These are phyloP conservation scores for Roridomyces roridus DNA, from an alignment of 768 basidiomycete genomes.

Conservation along the genomic window DNA sequence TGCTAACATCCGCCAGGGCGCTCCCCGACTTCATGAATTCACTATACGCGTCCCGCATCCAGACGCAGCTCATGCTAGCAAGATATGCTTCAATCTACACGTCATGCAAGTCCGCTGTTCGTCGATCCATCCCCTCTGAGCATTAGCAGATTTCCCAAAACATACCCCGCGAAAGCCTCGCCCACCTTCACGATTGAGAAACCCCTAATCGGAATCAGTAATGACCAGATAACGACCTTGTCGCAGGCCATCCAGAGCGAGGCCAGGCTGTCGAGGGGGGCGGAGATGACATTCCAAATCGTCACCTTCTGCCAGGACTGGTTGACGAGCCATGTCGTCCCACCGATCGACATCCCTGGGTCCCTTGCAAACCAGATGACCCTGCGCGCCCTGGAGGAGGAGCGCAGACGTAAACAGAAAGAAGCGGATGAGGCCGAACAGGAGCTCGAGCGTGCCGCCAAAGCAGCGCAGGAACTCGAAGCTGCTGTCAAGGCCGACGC, in stretches of 20 bases:
- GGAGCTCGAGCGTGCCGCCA: constrained; percentile 56
- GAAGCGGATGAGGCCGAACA: constrained; percentile 62
- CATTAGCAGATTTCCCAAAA: constrained; percentile 74
- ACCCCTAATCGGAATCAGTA: constrained; percentile 63
- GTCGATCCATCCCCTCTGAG: constrained; percentile 2
- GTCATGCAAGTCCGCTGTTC: constrained; percentile 59
- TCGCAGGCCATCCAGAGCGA: constrained; percentile 67
- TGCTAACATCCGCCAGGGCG: constrained; percentile 51
- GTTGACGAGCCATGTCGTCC: constrained; percentile 62
- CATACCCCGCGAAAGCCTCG: constrained; percentile 76
- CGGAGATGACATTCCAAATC: constrained; percentile 85
- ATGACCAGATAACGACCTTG: constrained; percentile 62
- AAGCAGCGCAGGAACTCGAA: constrained; percentile 63
- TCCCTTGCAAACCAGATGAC: constrained; percentile 85
- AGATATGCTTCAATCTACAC: constrained; percentile 70
- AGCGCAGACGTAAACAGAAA: constrained; percentile 54
- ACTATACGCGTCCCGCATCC: constrained; percentile 75
- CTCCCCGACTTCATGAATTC: constrained; percentile 75
- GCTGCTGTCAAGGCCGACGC: constrained; percentile 73
- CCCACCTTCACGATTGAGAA: constrained; percentile 74
- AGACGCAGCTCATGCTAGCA: constrained; percentile 57
- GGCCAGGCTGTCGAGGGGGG: constrained; percentile 75
- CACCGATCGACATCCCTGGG: constrained; percentile 62
- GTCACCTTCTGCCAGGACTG: constrained; percentile 74
- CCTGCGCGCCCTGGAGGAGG: constrained; percentile 71